Percentiles rank a stretch among this genome's conserved stretches.
These are phyloP conservation scores for Ogataea sp. DNA, from an alignment of 805 yeast species.

Conservation along the genomic window DNA sequence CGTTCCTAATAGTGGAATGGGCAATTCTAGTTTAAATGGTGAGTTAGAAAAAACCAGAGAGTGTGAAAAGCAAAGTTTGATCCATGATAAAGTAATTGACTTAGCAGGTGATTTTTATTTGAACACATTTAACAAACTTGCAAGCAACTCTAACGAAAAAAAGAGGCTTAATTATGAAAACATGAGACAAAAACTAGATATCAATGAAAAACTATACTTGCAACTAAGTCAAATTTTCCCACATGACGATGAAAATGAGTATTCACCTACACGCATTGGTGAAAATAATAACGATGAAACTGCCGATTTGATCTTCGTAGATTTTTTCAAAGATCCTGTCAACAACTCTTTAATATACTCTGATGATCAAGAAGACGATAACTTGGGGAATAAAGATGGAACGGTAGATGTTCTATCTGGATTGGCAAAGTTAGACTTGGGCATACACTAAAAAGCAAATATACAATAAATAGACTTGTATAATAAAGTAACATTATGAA, in stretches of 20 bases:
- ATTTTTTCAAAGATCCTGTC: neutral
- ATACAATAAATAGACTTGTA: too few species aligned
- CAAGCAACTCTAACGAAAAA: neutral
- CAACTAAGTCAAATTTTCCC: neutral
- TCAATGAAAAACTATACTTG: neutral
- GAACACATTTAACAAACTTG: conserved; percentile 27
- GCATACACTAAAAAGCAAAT: too few species aligned
- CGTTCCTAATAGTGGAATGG: too few species aligned
- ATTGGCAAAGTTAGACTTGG: neutral
- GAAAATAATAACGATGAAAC: too few species aligned
- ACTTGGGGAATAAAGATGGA: neutral
- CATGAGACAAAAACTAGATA: neutral
- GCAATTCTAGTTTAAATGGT: conserved; percentile 11
- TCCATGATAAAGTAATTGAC: conserved; percentile 28
- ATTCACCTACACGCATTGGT: too few species aligned
- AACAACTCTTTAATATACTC: neutral
- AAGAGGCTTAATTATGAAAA: neutral
- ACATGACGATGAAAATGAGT: neutral
- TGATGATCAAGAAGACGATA: neutral
- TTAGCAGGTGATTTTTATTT: conserved; percentile 30
- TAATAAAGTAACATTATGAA: too few species aligned
- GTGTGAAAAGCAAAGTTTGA: conserved; percentile 19
- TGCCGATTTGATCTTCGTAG: neutral
- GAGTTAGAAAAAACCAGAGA: neutral
- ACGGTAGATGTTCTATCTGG: neutral